phyloP scores from a whole-genome alignment of 139 green algal species.

The Asterochloris sp. region DNA sequence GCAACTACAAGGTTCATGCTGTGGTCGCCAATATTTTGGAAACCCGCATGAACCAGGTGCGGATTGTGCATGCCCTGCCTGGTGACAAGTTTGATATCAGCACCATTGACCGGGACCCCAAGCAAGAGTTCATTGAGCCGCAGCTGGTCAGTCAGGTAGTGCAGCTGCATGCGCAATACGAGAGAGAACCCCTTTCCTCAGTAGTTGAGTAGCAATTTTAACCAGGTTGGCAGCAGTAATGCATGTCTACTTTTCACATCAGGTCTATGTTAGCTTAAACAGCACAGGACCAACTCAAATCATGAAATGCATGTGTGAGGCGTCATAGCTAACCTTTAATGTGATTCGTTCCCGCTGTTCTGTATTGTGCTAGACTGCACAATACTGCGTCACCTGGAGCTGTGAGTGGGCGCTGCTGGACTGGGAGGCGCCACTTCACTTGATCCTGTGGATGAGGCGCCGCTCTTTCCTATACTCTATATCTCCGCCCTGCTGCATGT shows the following conservation, averaged over 20 bases:
- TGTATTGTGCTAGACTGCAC: background rate
- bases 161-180: background rate
- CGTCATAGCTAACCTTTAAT: background rate
- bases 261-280: no score
- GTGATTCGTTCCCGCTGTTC: background rate
- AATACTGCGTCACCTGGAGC: no score
- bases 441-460: conserved; percentile 24
- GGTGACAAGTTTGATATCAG: background rate
- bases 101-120: conserved; percentile 2
- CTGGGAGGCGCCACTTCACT: no score
- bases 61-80: conserved; percentile 39
- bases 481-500: conserved; percentile 36
- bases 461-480: conserved; percentile 51
- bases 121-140: conserved; percentile 5
- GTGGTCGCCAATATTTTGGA: conserved; percentile 96
- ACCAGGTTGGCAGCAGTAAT: no score
- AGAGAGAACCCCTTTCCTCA: no score
- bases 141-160: conserved; percentile 3
- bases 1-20: conserved; percentile 77
- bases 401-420: no score
- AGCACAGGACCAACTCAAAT: no score
- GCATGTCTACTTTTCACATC: no score
- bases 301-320: no score
- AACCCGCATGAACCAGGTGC: conserved; percentile 78
- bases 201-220: no score